Evolutionary conservation across 352 stramenopile species (phyloP).

Genomic region (Globisporangium canariense): DNA sequence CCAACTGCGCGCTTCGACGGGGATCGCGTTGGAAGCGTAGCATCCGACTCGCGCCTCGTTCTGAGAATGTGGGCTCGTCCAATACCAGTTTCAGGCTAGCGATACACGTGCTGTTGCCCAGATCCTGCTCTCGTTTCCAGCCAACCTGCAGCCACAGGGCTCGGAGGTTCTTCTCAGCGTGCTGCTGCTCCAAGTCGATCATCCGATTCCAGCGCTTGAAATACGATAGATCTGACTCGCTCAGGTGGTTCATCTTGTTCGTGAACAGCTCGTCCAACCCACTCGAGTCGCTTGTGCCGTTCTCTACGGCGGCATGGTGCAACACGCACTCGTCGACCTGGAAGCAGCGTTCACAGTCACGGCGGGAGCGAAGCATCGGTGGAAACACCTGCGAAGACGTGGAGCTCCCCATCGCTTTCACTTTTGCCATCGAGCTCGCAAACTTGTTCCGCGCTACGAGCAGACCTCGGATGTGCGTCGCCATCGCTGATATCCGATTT

Average conservation of each 20-base stretch:
- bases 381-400: slow-evolving; percentile 55
- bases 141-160: slow-evolving; percentile 66
- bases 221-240: slow-evolving; percentile 48
- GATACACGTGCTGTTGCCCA: slow-evolving; percentile 55
- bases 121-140: slow-evolving; percentile 46
- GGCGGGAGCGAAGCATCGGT: slow-evolving; percentile 60
- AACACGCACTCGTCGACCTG: slow-evolving; percentile 83
- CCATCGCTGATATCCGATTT: slow-evolving; percentile 57
- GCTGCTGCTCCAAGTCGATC: slow-evolving; percentile 73
- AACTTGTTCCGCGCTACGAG: slow-evolving; percentile 72
- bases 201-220: slow-evolving; percentile 74
- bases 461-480: slow-evolving; percentile 55
- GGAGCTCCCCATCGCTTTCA: slow-evolving; percentile 50
- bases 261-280: slow-evolving; percentile 69
- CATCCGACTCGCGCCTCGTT: slow-evolving; percentile 34
- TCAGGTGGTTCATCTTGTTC: slow-evolving; percentile 51
- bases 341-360: slow-evolving; percentile 80
- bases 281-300: slow-evolving; percentile 61
- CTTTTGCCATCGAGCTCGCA: slow-evolving; percentile 52
- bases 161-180: slow-evolving; percentile 63
- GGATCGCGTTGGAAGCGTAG: slow-evolving; percentile 54
- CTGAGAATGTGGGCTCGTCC: slow-evolving; percentile 30
- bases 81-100: slow-evolving; percentile 47
- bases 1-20: slow-evolving; percentile 17
- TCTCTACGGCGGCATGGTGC: slow-evolving; percentile 75